Conservation (phyloP, 352 stramenopile species). For the Pythium phragmiticola region DNA sequence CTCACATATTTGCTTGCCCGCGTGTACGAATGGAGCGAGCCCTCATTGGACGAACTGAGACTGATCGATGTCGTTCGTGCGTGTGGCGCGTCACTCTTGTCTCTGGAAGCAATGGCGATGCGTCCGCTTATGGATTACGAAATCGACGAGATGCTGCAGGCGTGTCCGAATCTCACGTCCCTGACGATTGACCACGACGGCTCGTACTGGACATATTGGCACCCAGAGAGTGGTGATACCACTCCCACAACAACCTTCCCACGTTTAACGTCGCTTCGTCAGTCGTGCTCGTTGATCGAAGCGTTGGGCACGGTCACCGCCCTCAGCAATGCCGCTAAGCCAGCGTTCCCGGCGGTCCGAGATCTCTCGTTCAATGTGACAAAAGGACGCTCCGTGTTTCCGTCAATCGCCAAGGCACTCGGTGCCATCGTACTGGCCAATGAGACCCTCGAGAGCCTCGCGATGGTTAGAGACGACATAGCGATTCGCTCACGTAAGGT, state of each 20-base stretch:
- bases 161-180: background rate
- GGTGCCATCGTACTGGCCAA: background rate
- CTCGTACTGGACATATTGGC: background rate
- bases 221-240: background rate
- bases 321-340: background rate
- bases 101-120: background rate
- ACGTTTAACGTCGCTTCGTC: background rate
- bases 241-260: background rate
- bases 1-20: too few relatives aligned
- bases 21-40: too few relatives aligned
- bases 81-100: background rate
- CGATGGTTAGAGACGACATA: slow-evolving; percentile 11
- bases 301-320: background rate
- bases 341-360: background rate
- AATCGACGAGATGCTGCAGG: background rate
- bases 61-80: background rate
- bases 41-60: background rate
- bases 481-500: background rate
- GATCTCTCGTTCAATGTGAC: slow-evolving; percentile 14
- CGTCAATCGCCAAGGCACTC: slow-evolving; percentile 2
- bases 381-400: slow-evolving; percentile 1
- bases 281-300: slow-evolving; percentile 13
- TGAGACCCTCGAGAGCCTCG: background rate
- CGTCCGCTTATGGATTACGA: background rate
- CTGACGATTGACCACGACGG: slow-evolving; percentile 5